Conservation (phyloP, 345 rosid genomes). For the Draba incana region DNA sequence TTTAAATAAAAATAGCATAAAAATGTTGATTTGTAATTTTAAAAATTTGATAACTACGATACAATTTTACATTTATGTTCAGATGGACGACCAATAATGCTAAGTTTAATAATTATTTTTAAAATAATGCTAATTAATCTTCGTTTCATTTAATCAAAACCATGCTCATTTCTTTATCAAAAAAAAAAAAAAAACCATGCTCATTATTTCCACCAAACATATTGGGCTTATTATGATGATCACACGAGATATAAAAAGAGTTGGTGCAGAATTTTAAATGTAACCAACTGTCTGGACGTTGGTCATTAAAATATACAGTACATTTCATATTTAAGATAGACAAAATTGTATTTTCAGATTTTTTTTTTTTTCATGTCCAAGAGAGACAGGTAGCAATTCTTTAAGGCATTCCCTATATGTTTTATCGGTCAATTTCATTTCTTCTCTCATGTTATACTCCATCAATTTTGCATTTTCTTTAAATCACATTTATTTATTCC, state of each 20-base stretch:
- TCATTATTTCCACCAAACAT: slow-evolving; percentile 26
- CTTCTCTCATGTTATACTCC: slow-evolving; percentile 18
- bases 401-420: slow-evolving; percentile 35
- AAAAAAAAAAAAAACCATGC: not conserved
- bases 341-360: not conserved
- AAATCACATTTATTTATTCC: not conserved
- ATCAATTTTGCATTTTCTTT: slow-evolving; percentile 44
- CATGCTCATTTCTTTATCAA: no score
- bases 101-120: not conserved
- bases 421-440: slow-evolving; percentile 36
- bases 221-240: slow-evolving; percentile 29
- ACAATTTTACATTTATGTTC: no score
- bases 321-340: not conserved
- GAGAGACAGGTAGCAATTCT: slow-evolving; percentile 29
- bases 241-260: not conserved
- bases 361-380: slow-evolving; percentile 30
- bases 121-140: not conserved
- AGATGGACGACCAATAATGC: not conserved
- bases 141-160: not conserved
- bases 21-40: no score
- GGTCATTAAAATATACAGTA: not conserved
- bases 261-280: slow-evolving; percentile 13
- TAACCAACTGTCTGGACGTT: slow-evolving; percentile 23
- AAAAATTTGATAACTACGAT: no score
- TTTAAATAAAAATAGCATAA: not conserved